Base-by-base conservation (phyloP, 1,284 basidiomycete genomes). In the Cryptococcus sp. region DNA sequence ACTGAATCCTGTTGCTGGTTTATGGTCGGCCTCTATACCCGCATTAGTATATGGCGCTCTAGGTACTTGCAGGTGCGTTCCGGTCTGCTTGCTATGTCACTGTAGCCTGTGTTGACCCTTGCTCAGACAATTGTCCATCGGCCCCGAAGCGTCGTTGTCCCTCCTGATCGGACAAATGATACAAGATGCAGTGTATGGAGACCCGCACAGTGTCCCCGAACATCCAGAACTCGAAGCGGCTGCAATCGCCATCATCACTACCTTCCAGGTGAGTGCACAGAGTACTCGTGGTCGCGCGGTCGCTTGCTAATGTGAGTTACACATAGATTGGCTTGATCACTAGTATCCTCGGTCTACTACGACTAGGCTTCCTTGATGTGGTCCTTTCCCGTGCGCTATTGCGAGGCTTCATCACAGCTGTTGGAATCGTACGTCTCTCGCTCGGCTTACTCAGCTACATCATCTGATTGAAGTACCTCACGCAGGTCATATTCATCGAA, bases 341-440 rank as follows among this genome's bases (percentile, higher is more conserved):
- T 1, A 91, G 91, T 65, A 73, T 89, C 11, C 83, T 97, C 38
- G 93, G 93, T 6, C 84, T 96, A 61, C 87, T 95, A 70, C 84
- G 93, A 19, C 82, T 97, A 0, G 93, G 93, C 1, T 97, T 97
- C 78, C 85, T 97, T 52, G 93, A 97, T 75, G 93, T 96, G 17
- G 89, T 97, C 3, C 83, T 97, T n/a, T 91, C 89, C 63, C 85
- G 91, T 57, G 91, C 93, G 5, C 72, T 81, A 7, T 82, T 97
- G 41, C 84, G 91, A 41, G 93, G 93, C 6, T 97, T 96, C 76
- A 86, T 79, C 47, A 78, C 78, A 3, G 78, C 78, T 23, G 72
- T 78, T 27, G 77, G 71, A 46, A 66, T 78, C 5, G 77, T 78
- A 50, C 53, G 75, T 68, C 15, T 20, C 22, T 8, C 51, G 22